Evolutionary conservation across 2,329 filamentous ascomycete genomes (phyloP).

Genomic region (Knufia fluminis): DNA sequence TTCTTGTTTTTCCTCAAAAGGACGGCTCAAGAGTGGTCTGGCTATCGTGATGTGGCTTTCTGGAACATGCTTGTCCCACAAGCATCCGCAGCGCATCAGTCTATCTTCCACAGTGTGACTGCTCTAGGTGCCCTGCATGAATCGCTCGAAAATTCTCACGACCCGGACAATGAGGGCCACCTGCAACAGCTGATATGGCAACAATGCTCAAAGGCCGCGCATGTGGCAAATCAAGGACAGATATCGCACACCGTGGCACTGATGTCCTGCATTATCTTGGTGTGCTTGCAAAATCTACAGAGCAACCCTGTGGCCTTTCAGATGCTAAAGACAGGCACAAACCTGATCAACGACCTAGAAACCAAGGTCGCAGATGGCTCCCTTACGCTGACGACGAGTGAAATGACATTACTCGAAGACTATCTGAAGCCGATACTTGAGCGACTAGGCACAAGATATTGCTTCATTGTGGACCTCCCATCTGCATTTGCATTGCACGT

Average conservation of each 20-base stretch:
- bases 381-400: constrained; percentile 15
- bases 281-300: constrained; percentile 23
- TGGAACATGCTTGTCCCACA: constrained; percentile 26
- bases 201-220: constrained; percentile 19
- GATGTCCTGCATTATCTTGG: constrained; percentile 24
- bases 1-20: constrained; percentile 20
- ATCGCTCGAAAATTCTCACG: constrained; percentile 17
- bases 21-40: constrained; percentile 20
- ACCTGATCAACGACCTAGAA: constrained; percentile 19
- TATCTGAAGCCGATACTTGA: constrained; percentile 20
- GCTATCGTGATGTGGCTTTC: constrained; percentile 22
- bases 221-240: constrained; percentile 15
- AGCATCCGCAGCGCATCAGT: constrained; percentile 25
- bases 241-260: constrained; percentile 19
- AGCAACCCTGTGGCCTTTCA: constrained; percentile 20
- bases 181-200: constrained; percentile 16
- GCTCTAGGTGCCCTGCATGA: constrained; percentile 27
- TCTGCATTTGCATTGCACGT: constrained; percentile 18
- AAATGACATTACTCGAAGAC: constrained; percentile 18
- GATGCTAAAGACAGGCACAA: constrained; percentile 17
- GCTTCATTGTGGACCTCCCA: constrained; percentile 19
- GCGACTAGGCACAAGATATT: constrained; percentile 20
- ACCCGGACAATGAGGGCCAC: constrained; percentile 14
- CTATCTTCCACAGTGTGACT: constrained; percentile 26
- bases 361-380: constrained; percentile 12